Evolutionary conservation across 2,329 filamentous ascomycete genomes (phyloP).

Genomic region (Calonectria hawksworthii): DNA sequence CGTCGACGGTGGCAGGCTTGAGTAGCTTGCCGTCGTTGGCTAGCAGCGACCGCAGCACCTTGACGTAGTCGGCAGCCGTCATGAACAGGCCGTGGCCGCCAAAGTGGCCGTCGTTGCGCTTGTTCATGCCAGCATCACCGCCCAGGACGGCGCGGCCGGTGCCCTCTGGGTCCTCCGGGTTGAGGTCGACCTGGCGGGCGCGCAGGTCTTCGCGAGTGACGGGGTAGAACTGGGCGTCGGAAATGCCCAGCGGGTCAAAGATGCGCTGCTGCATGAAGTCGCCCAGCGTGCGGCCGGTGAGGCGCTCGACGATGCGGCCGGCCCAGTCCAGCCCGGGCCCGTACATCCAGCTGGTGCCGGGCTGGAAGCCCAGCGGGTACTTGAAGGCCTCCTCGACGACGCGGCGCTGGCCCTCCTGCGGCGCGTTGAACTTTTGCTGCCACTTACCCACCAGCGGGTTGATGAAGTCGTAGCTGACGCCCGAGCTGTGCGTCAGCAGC

Average conservation of each 20-base stretch:
- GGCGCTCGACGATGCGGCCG: slow-evolving; percentile 63
- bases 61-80: slow-evolving; percentile 55
- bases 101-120: slow-evolving; percentile 53
- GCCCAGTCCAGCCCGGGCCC: slow-evolving; percentile 66
- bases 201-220: slow-evolving; percentile 53
- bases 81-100: slow-evolving; percentile 61
- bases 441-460: slow-evolving; percentile 53
- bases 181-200: slow-evolving; percentile 53
- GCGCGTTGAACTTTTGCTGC: slow-evolving; percentile 47
- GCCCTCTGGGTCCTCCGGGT: slow-evolving; percentile 53
- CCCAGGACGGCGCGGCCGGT: slow-evolving; percentile 53
- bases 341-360: slow-evolving; percentile 66
- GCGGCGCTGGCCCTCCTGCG: slow-evolving; percentile 28
- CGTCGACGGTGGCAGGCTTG: slow-evolving; percentile 53
- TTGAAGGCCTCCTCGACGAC: slow-evolving; percentile 58
- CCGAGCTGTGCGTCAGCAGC: slow-evolving; percentile 66
- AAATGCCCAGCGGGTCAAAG: slow-evolving; percentile 58
- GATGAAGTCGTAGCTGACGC: slow-evolving; percentile 61
- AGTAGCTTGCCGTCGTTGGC: slow-evolving; percentile 64
- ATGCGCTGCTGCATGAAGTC: slow-evolving; percentile 61
- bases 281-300: slow-evolving; percentile 58
- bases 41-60: slow-evolving; percentile 61
- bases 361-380: slow-evolving; percentile 64
- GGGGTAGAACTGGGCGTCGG: slow-evolving; percentile 55
- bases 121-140: slow-evolving; percentile 50